Percentiles rank a stretch among this genome's conserved stretches.
These are phyloP conservation scores for Nemania abortiva DNA, from an alignment of 2,329 filamentous ascomycete species.

Conservation along the genomic window DNA sequence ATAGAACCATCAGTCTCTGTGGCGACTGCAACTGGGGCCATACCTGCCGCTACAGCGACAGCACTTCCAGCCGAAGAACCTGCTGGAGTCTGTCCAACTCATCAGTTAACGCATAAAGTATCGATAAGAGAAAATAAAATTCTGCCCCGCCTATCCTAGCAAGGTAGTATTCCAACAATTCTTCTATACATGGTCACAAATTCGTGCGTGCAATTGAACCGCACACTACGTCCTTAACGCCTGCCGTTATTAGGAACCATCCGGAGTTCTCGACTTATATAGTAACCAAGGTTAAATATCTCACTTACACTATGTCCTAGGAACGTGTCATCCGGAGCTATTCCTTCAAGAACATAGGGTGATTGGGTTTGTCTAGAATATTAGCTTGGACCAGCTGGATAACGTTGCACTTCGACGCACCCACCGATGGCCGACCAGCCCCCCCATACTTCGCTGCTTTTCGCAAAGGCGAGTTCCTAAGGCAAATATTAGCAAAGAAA, in stretches of 20 bases:
- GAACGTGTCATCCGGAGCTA: background rate
- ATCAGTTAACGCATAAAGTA: too few species aligned
- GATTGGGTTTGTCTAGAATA: background rate
- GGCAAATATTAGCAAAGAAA: too few species aligned
- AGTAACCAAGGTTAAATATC: background rate
- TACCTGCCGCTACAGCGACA: constrained; percentile 1
- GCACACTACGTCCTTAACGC: too few species aligned
- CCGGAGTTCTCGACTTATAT: background rate
- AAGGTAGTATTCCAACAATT: too few species aligned
- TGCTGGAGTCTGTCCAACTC: background rate
- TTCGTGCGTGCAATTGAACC: too few species aligned
- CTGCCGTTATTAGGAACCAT: background rate
- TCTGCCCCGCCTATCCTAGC: too few species aligned
- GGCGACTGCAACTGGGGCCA: background rate
- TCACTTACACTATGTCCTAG: background rate
- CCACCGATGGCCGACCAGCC: constrained; percentile 5
- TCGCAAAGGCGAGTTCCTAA: constrained; percentile 5
- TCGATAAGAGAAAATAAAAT: too few species aligned
- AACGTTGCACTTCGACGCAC: background rate
- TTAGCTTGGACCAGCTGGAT: too few species aligned
- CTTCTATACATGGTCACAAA: too few species aligned
- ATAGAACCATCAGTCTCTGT: background rate
- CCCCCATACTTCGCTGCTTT: background rate
- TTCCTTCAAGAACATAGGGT: background rate
- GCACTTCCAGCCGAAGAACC: constrained; percentile 7